Evolutionary conservation across 768 basidiomycete species (phyloP).

Genomic region (Gloeopeniophorella convolvens): DNA sequence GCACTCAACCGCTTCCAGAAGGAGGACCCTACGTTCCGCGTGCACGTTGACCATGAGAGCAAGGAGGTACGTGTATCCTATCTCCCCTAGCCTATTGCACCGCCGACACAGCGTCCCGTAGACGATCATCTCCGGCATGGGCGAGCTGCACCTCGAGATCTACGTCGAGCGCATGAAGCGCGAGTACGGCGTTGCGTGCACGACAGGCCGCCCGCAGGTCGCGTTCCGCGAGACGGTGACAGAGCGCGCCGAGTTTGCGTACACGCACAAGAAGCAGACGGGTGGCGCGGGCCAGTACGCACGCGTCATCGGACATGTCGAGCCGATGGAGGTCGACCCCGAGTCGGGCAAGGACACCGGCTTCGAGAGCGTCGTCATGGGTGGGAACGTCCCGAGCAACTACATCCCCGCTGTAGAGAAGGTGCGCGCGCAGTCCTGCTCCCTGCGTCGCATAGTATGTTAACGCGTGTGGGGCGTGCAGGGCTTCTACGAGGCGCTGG

Average conservation of each 20-base stretch:
- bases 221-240: slow-evolving; percentile 96
- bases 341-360: slow-evolving; percentile 78
- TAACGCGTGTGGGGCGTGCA: slow-evolving; percentile 28
- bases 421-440: slow-evolving; percentile 36
- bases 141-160: slow-evolving; percentile 96
- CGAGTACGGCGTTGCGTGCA: slow-evolving; percentile 91
- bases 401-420: slow-evolving; percentile 95
- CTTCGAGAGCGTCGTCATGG: slow-evolving; percentile 87
- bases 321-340: slow-evolving; percentile 70
- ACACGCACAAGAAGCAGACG: slow-evolving; percentile 97
- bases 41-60: slow-evolving; percentile 89
- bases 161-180: slow-evolving; percentile 99
- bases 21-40: slow-evolving; percentile 98
- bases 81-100: background rate
- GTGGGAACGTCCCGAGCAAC: slow-evolving; percentile 83
- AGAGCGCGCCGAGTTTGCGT: slow-evolving; percentile 72
- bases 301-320: slow-evolving; percentile 84
- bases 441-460: background rate
- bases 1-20: slow-evolving; percentile 97
- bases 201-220: slow-evolving; percentile 93
- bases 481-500: slow-evolving; percentile 93
- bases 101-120: slow-evolving; percentile 26
- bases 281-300: slow-evolving; percentile 98
- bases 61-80: slow-evolving; percentile 61
- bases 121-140: slow-evolving; percentile 99